Evolutionary conservation across 192 early-diverging fungal species (phyloP), one percentile per base, ranked within the genome.

Genomic region (Dissophora ornata): DNA sequence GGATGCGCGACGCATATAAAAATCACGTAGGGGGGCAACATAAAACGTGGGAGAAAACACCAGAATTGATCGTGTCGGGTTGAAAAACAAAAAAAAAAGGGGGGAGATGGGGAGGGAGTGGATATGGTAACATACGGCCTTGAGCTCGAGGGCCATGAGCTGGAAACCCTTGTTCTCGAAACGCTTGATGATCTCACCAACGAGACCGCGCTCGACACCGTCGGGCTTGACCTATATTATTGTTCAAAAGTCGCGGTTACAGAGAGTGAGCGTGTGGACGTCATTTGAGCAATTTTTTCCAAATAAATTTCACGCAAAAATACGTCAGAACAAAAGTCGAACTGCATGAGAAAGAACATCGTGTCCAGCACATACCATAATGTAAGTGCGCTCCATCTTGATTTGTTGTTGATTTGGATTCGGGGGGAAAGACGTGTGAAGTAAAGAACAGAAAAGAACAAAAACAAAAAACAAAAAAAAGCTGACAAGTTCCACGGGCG

Each of bases 161-260:
- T 96, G 96, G 90, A 94, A 96, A 22, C 95, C 95, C 78, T 90
- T 89, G 56, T 83, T 84, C 85, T 97, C 94, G 81, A 96, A 97
- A 30, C 96, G 90, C 34, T 68, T 66, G 70, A 96, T 93, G 56
- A 97, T 86, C 78, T 96, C 91, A 78, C 91, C 90, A 57, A 96
- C 88, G 41, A 97, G 88, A 38, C 90, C 90, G 51, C 96, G 90
- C 83, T 96, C 90, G 34, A 92, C 91, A 57, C 93, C 94, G 77
- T 94, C 91, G 57, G 93, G 92, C 86, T 93, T 90, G 80, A 92
- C 85, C 41, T 77, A 67, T 55, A 34, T 45, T n/a, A n/a, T 45
- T 16, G 44, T 16, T n/a, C 7, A 7, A 30, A 30, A 18, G 36
- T 10, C 29, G 21, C 1, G 0, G 11, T 11, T n/a, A 49, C 11